Evolutionary conservation across 2,329 filamentous ascomycete species (phyloP), one percentile per base, ranked within the genome.

Genomic region (Diatrype stigma): DNA sequence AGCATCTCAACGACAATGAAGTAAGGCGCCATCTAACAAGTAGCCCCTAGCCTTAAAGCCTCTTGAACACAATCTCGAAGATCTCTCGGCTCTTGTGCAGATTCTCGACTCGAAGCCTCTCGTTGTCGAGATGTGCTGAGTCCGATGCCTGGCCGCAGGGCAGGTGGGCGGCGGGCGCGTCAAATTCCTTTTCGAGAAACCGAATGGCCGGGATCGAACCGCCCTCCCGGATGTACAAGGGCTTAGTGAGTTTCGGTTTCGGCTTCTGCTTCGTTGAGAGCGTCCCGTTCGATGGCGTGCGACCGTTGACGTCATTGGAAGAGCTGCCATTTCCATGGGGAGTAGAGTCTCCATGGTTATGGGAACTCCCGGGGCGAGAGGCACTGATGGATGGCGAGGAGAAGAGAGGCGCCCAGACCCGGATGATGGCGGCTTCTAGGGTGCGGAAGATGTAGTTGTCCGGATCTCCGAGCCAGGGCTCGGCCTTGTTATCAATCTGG

Each of bases 81-180:
- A 99, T 96, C 69, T 94, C 90, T 56, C 92, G 83, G 56, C 90
- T 94, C 73, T 96, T 96, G 54, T 91, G 82, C 61, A 99, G 66
- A 70, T 99, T 99, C 60, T 89, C 73, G 50, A 99, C 75, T 48
- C 94, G 78, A 68, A 99, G 74, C n/a, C 94, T 75, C 77, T 99
- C 94, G 63, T 99, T 97, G 64, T 96, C 90, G 70, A 99, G 71
- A 79, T 99, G 94, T 17, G 93, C 94, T 47, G 86, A 86, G 64
- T 99, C 94, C 61, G 90, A 96, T 12, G 93, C 91, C 70, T 96
- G 92, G 0, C 95, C 95, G 63, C 92, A 96, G 0, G 94, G 95
- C 32, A 99, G 72, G 68, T 97, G 92, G 1, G 93, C 93, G 0
- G 94, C 93, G 0, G 92, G 91, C 0, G 94, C 94, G 2, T 80